These are phyloP conservation scores for Tephrocybe sp. DNA, from an alignment of 768 basidiomycete genomes.

Conservation along the genomic window DNA sequence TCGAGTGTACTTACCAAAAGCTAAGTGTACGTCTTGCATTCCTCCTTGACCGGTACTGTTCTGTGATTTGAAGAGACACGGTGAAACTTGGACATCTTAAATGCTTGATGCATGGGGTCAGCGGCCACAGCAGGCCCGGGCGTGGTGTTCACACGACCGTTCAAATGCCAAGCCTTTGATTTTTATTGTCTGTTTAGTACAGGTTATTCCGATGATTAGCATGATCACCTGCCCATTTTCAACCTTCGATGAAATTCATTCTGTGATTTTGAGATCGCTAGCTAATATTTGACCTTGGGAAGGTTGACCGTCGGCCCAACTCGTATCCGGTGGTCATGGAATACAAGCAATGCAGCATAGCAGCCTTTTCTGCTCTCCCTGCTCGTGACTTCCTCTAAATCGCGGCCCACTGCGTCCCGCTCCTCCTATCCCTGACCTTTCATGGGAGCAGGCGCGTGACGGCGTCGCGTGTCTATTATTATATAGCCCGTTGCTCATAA, in stretches of 20 bases:
- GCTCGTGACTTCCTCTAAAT: neutral
- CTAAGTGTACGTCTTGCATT: conserved; percentile 8
- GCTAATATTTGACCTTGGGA: too few species aligned
- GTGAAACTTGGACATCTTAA: too few species aligned
- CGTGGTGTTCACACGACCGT: too few species aligned
- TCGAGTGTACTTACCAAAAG: conserved; percentile 80
- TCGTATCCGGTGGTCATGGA: neutral
- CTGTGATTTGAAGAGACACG: neutral
- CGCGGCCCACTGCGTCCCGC: neutral
- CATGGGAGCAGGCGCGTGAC: conserved; percentile 1
- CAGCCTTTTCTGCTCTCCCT: neutral
- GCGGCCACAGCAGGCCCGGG: neutral
- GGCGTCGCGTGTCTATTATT: conserved; percentile 9
- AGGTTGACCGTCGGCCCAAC: neutral
- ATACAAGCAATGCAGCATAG: too few species aligned
- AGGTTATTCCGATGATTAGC: conserved; percentile 3
- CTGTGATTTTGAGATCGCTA: too few species aligned
- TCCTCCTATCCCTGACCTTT: neutral
- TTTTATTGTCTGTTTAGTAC: neutral
- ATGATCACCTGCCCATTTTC: neutral
- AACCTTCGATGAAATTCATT: neutral
- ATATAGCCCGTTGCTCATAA: neutral
- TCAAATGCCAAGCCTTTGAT: too few species aligned
- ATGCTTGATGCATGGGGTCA: too few species aligned
- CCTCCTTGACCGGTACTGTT: neutral